phyloP scores from a whole-genome alignment of 768 basidiomycete species.

The Lentinula boryana region DNA sequence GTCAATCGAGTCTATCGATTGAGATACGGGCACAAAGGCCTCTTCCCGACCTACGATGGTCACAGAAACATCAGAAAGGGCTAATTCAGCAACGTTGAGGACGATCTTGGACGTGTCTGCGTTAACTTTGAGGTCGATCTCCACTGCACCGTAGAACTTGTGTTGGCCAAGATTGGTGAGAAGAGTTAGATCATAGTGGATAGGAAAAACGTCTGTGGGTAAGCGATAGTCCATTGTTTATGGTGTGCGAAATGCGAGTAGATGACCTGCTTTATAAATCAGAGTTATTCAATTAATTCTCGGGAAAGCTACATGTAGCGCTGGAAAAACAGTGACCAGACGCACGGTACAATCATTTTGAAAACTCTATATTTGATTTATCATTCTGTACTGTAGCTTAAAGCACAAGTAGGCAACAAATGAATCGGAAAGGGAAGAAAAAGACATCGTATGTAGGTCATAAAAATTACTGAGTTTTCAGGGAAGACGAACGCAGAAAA shows the following conservation, averaged over 20 bases:
- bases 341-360: too few species aligned
- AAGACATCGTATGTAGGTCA: background rate
- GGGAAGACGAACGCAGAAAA: background rate
- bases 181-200: conserved; percentile 74
- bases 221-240: conserved; percentile 40
- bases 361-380: background rate
- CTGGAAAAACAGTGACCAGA: too few species aligned
- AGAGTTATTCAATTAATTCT: too few species aligned
- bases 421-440: background rate
- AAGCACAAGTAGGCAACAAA: background rate
- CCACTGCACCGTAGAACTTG: conserved; percentile 72
- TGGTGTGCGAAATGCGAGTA: background rate
- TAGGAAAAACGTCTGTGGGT: conserved; percentile 59
- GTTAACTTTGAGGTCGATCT: conserved; percentile 65
- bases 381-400: background rate
- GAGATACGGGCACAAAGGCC: background rate
- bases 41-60: background rate
- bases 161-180: conserved; percentile 78
- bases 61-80: conserved; percentile 47
- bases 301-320: too few species aligned
- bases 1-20: background rate
- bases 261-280: too few species aligned
- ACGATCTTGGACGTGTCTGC: conserved; percentile 54
- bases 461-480: background rate
- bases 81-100: conserved; percentile 60